Evolutionary conservation across 1,139 yeast genomes (phyloP).

Genomic region (Hyphopichia wangnamkhiaoensis): DNA sequence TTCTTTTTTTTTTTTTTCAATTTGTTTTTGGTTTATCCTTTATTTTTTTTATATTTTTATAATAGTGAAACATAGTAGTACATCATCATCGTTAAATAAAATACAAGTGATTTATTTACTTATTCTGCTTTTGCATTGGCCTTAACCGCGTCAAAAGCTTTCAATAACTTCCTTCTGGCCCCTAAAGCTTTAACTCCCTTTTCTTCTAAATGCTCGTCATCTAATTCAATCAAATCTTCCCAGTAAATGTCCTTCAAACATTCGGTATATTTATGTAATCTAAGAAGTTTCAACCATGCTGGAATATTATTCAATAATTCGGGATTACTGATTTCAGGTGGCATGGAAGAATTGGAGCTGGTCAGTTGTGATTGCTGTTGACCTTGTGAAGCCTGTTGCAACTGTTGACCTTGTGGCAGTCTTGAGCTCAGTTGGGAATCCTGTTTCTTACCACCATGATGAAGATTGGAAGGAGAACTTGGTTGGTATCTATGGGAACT

Average conservation of each 20-base stretch:
- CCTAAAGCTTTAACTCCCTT: constrained; percentile 93
- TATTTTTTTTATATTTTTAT: too few species aligned
- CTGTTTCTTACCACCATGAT: constrained; percentile 4
- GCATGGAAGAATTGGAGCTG: constrained; percentile 45
- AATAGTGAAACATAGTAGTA: background rate
- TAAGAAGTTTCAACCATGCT: constrained; percentile 84
- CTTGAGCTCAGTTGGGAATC: constrained; percentile 11
- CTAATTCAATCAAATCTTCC: constrained; percentile 75
- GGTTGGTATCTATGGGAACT: constrained; percentile 12
- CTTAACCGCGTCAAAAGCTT: constrained; percentile 84
- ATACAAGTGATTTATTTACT: background rate
- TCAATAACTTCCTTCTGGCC: constrained; percentile 87
- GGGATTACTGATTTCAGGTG: constrained; percentile 64
- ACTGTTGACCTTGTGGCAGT: constrained; percentile 7
- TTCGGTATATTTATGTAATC: constrained; percentile 92
- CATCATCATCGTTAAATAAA: background rate
- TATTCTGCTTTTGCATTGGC: constrained; percentile 2
- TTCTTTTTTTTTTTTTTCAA: background rate
- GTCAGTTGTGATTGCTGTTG: constrained; percentile 11
- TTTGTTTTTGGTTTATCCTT: too few species aligned
- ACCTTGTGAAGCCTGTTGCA: constrained; percentile 1
- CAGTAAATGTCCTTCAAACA: constrained; percentile 75
- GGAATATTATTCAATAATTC: constrained; percentile 77
- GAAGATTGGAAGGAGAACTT: constrained; percentile 1
- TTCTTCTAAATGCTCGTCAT: constrained; percentile 67